Evolutionary conservation across 164 flowering plant species (phyloP).

Genomic region (Kalanchoe fedtschenkoi): DNA sequence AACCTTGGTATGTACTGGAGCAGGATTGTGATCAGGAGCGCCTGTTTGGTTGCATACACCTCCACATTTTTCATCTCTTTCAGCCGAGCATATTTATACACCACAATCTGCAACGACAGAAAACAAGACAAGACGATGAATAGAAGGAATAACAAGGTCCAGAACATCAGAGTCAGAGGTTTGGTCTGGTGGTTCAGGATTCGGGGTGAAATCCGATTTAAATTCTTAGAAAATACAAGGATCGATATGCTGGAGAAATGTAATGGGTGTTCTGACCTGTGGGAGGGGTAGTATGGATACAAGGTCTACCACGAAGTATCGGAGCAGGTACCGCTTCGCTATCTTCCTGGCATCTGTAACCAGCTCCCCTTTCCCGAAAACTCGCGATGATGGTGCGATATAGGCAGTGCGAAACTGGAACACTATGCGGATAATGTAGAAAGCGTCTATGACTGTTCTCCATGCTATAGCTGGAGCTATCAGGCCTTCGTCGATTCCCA

Average conservation of each 20-base stretch:
- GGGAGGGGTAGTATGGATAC: constrained; percentile 84
- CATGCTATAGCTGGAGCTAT: constrained; percentile 50
- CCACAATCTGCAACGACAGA: constrained; percentile 21
- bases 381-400: constrained; percentile 95
- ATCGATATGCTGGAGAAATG: too few relatives aligned
- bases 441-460: constrained; percentile 53
- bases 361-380: constrained; percentile 97
- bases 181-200: too few relatives aligned
- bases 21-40: constrained; percentile 19
- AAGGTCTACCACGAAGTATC: constrained; percentile 73
- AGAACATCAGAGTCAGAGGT: too few relatives aligned
- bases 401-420: constrained; percentile 87
- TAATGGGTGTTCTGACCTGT: constrained; percentile 78
- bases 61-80: constrained; percentile 15
- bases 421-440: constrained; percentile 69
- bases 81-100: constrained; percentile 20
- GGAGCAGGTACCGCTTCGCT: constrained; percentile 61
- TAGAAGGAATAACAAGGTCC: background rate
- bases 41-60: constrained; percentile 24
- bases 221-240: too few relatives aligned
- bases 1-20: constrained; percentile 35
- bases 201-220: too few relatives aligned
- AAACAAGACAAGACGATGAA: background rate
- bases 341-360: constrained; percentile 78
- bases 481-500: constrained; percentile 49